Evolutionary conservation across 2,329 filamentous ascomycete genomes (phyloP).

Genomic region (Colletotrichum trifolii): DNA sequence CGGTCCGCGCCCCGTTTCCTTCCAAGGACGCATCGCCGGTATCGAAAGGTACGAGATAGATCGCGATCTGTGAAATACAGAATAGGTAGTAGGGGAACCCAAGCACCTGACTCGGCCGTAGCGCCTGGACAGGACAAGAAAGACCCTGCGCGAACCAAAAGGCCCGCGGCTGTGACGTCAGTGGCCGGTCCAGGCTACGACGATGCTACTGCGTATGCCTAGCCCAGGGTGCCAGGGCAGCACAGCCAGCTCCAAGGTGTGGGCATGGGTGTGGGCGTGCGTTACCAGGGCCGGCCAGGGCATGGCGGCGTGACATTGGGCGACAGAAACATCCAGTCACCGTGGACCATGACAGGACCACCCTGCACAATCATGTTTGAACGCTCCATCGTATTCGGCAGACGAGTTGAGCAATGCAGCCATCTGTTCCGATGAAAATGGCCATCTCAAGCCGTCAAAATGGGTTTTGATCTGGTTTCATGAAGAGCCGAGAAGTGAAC

Average conservation of each 20-base stretch:
- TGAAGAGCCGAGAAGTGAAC: too few relatives aligned
- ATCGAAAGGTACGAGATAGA: conserved; percentile 17
- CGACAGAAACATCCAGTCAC: too few relatives aligned
- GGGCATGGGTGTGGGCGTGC: too few relatives aligned
- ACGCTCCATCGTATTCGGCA: too few relatives aligned
- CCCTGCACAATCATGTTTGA: too few relatives aligned
- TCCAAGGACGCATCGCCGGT: not conserved
- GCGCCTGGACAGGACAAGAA: conserved; percentile 6
- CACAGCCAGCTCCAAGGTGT: not conserved
- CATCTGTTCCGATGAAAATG: too few relatives aligned
- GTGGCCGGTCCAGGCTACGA: conserved; percentile 12
- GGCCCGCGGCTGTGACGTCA: conserved; percentile 31
- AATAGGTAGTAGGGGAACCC: conserved; percentile 8
- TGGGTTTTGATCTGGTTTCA: too few relatives aligned
- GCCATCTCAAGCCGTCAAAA: too few relatives aligned
- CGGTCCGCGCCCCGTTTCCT: conserved; percentile 1
- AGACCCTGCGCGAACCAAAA: conserved; percentile 31
- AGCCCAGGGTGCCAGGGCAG: not conserved
- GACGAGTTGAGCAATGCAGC: too few relatives aligned
- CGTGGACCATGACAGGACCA: too few relatives aligned
- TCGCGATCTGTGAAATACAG: conserved; percentile 11
- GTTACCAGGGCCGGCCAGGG: too few relatives aligned
- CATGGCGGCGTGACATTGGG: too few relatives aligned
- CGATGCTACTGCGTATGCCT: conserved; percentile 2
- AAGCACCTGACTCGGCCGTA: conserved; percentile 33